phyloP scores from a whole-genome alignment of 306 rosid genomes.

The Abrus pulchellus region DNA sequence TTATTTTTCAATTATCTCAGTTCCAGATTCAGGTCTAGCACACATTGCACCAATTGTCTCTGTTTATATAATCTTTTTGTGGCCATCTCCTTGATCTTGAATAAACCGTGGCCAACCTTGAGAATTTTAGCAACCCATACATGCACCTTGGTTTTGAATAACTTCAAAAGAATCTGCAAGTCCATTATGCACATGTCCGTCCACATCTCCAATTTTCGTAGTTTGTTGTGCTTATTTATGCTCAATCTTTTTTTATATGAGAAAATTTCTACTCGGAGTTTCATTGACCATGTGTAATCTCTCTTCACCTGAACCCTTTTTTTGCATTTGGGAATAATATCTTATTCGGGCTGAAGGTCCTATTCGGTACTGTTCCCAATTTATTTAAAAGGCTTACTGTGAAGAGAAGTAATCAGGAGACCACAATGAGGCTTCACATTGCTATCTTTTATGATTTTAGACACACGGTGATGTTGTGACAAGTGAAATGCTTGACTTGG shows the following conservation, averaged over 20 bases:
- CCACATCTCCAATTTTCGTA: conserved; percentile 60
- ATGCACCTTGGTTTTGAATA: conserved; percentile 75
- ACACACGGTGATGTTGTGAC: conserved; percentile 71
- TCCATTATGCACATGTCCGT: conserved; percentile 61
- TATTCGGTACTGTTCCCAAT: conserved; percentile 58
- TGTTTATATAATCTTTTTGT: conserved; percentile 72
- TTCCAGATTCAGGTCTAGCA: conserved; percentile 71
- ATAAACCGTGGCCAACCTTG: conserved; percentile 82
- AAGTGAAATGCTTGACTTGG: conserved; percentile 69
- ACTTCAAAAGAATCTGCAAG: conserved; percentile 69
- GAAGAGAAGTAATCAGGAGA: conserved; percentile 67
- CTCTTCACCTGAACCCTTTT: conserved; percentile 61
- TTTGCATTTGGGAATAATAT: conserved; percentile 61
- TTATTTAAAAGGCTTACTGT: conserved; percentile 57
- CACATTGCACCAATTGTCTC: conserved; percentile 69
- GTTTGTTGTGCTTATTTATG: conserved; percentile 66
- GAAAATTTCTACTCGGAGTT: conserved; percentile 55
- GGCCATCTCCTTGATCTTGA: conserved; percentile 80
- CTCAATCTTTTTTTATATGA: conserved; percentile 55
- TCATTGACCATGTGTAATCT: conserved; percentile 58
- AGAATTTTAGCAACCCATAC: conserved; percentile 80
- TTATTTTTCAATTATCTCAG: conserved; percentile 68
- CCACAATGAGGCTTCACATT: conserved; percentile 74
- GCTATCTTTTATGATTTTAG: conserved; percentile 57
- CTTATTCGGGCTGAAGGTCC: conserved; percentile 54